Base-by-base conservation (phyloP, 352 stramenopile genomes). In the Phytophthora ohioensis region DNA sequence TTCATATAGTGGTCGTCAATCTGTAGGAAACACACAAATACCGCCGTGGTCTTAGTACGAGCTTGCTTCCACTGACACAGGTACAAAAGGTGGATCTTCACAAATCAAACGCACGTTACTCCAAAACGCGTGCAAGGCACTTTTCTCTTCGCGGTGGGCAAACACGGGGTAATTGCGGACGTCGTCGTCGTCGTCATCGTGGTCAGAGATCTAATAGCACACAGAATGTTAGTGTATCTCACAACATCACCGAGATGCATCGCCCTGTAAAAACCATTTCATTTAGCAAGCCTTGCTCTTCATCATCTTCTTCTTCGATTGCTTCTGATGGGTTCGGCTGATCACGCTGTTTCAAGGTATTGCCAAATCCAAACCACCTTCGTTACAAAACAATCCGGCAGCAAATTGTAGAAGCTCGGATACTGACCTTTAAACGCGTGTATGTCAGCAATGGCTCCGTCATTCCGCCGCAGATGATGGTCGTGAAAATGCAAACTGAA, bases 401-500 rank as follows among this genome's bases (percentile, higher is more conserved):
- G 6, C 7, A 66, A 45, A 31, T n/a, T 57, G 27, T 21, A 36
- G n/a, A 43, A 34, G 2, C n/a, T 53, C 35, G 11, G 9, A 39
- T 34, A 56, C 55, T n/a, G 60, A 88, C 81, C 76, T 91, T 92
- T 36, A 92, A 74, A 57, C 87, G 61, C 0, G 82, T 92, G 53
- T 91, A 88, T 17, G 87, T 93, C 8, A 99, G 82, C 38, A 97
- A 67, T 6, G 92, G 90, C 67, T 97, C 93, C 1, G 92, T 98
- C 53, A 97, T 68, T 4, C 93, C 94, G 43, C 96, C 97, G 74
- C 94, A 98, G 48, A 98, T 95, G 47, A 99, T 84, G 2, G 97
- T 99, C 3, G 97, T 99, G 73, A 99, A 98, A 46, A 99, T 97
- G 17, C 98, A 97, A 41, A 99, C 85, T 88, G 36, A 21, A 57